phyloP scores from a whole-genome alignment of 2,329 filamentous ascomycete species.

The Colletotrichum endophyticum region DNA sequence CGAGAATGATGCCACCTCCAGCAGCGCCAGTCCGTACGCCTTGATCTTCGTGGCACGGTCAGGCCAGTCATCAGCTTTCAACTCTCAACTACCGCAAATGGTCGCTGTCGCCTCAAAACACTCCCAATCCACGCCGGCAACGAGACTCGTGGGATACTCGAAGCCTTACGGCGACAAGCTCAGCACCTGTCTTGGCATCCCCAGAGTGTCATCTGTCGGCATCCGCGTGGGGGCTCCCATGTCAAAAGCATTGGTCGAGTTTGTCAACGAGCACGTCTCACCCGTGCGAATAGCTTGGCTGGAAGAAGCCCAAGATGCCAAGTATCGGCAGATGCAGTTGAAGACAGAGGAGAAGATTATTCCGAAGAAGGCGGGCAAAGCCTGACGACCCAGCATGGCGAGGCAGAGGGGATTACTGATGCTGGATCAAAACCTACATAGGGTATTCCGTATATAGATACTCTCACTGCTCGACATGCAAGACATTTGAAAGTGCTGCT shows the following conservation, averaged over 20 bases:
- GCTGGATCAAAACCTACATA: not conserved
- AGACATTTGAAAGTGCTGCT: not conserved
- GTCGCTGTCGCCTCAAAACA: conserved; percentile 53
- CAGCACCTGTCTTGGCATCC: conserved; percentile 61
- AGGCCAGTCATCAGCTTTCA: conserved; percentile 61
- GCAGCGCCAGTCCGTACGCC: conserved; percentile 40
- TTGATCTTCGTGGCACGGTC: conserved; percentile 64
- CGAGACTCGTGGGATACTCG: conserved; percentile 67
- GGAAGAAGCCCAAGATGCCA: conserved; percentile 21
- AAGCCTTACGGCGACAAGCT: conserved; percentile 63
- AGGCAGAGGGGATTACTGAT: not conserved
- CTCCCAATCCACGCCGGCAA: conserved; percentile 41
- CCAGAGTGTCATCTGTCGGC: conserved; percentile 69
- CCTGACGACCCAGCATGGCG: not conserved
- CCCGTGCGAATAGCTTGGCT: conserved; percentile 61
- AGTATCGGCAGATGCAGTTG: conserved; percentile 32
- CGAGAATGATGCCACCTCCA: not conserved
- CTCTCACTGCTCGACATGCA: not conserved
- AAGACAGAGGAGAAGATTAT: conserved; percentile 17
- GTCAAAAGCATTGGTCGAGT: conserved; percentile 60
- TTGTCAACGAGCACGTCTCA: conserved; percentile 57
- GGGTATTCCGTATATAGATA: not conserved
- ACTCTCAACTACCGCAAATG: conserved; percentile 64
- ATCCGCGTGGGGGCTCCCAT: conserved; percentile 62
- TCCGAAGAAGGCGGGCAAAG: conserved; percentile 13